Evolutionary conservation across 352 stramenopile genomes (phyloP).

Genomic region (Globisporangium camurandrum): DNA sequence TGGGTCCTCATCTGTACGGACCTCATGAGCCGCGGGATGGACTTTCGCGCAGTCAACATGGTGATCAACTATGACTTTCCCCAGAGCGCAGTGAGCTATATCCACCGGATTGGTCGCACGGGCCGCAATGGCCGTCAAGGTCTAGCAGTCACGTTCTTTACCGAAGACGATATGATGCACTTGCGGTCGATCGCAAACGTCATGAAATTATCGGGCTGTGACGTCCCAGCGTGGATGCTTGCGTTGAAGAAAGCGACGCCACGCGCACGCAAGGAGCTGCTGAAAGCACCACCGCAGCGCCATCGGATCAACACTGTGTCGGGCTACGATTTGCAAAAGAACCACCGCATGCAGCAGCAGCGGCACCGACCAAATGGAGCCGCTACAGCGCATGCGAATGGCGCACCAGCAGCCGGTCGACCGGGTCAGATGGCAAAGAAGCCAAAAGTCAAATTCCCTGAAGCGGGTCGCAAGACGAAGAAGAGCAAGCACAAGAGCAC

Average conservation of each 20-base stretch:
- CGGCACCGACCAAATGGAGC: not conserved
- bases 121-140: constrained; percentile 90
- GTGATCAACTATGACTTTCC: constrained; percentile 99
- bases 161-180: constrained; percentile 92
- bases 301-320: constrained; percentile 82
- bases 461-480: constrained; percentile 4
- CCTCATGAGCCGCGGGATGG: constrained; percentile 96
- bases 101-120: constrained; percentile 96
- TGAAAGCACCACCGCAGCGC: constrained; percentile 68
- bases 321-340: constrained; percentile 82
- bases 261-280: constrained; percentile 59
- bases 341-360: constrained; percentile 45
- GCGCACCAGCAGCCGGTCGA: not conserved
- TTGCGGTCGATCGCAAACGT: constrained; percentile 97
- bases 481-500: not conserved
- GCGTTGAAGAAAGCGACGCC: constrained; percentile 88
- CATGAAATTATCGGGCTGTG: constrained; percentile 96
- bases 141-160: constrained; percentile 97
- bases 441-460: constrained; percentile 9
- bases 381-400: not conserved
- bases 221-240: constrained; percentile 98
- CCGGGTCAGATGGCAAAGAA: constrained; percentile 1
- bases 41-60: constrained; percentile 99
- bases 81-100: constrained; percentile 91
- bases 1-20: constrained; percentile 99